phyloP scores from a whole-genome alignment of 202 grass and related monocot genomes.

The Panicum hallii region DNA sequence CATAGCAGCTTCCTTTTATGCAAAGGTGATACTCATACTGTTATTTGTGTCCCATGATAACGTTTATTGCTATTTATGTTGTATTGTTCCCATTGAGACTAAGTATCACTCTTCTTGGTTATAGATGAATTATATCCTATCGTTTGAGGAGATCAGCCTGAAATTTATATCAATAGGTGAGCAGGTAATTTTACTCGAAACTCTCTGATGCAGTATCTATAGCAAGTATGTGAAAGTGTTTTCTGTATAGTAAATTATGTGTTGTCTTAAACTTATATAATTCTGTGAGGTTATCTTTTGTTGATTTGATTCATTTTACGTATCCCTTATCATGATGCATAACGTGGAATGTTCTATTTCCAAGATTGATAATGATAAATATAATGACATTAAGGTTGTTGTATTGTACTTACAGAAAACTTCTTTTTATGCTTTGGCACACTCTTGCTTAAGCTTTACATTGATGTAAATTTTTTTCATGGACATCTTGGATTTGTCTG shows the following conservation, averaged over 20 bases:
- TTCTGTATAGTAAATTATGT: conserved; percentile 2
- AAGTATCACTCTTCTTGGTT: conserved; percentile 44
- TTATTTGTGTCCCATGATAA: conserved; percentile 25
- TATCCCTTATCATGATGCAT: conserved; percentile 4
- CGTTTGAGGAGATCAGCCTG: conserved; percentile 97
- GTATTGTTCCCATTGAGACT: conserved; percentile 23
- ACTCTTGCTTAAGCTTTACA: conserved; percentile 16
- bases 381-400: conserved; percentile 24
- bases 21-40: conserved; percentile 66
- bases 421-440: conserved; percentile 16
- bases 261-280: conserved; percentile 7
- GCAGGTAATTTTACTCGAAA: conserved; percentile 69
- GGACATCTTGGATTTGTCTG: conserved; percentile 32
- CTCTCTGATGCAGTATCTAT: conserved; percentile 35
- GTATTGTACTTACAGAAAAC: conserved; percentile 3
- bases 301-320: conserved; percentile 19
- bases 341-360: not conserved
- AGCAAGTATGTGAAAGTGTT: conserved; percentile 30
- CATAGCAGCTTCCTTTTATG: conserved; percentile 95
- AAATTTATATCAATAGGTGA: conserved; percentile 89
- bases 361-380: conserved; percentile 34
- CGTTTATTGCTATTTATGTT: conserved; percentile 20
- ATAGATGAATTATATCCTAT: conserved; percentile 91
- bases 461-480: conserved; percentile 31
- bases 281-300: conserved; percentile 36